phyloP scores from a whole-genome alignment of 495 filamentous ascomycete species.

The Penicillium odoratum region DNA sequence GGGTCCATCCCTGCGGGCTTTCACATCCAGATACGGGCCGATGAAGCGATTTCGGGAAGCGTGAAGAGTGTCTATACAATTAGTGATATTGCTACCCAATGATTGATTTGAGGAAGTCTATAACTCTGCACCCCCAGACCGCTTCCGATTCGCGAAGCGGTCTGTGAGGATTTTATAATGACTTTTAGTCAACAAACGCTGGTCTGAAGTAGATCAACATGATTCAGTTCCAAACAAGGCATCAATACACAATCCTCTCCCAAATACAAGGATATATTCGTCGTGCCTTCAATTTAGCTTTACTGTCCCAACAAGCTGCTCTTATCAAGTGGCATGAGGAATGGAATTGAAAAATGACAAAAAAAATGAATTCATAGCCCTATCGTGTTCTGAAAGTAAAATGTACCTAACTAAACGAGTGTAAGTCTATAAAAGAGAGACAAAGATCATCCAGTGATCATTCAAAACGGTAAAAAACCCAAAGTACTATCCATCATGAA shows the following conservation, averaged over 20 bases:
- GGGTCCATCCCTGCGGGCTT: conserved; percentile 20
- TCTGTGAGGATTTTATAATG: too few relatives aligned
- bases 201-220: too few relatives aligned
- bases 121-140: too few relatives aligned
- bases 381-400: background rate
- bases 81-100: too few relatives aligned
- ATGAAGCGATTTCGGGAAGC: conserved; percentile 28
- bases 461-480: background rate
- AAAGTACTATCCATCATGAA: background rate
- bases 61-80: background rate
- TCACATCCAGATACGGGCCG: conserved; percentile 30
- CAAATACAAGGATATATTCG: too few relatives aligned
- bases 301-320: too few relatives aligned
- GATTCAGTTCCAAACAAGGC: too few relatives aligned
- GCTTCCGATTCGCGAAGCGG: too few relatives aligned
- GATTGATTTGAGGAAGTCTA: too few relatives aligned
- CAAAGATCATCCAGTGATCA: background rate
- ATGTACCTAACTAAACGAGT: background rate
- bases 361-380: background rate
- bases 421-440: background rate
- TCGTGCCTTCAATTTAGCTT: too few relatives aligned
- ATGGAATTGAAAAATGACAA: background rate
- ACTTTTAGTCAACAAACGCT: too few relatives aligned
- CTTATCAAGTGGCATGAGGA: background rate
- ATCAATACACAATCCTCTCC: too few relatives aligned